Evolutionary conservation across 2,329 filamentous ascomycete genomes (phyloP), one percentile per base, ranked within the genome.

Genomic region (Arthrobotrys pseudoclavata): DNA sequence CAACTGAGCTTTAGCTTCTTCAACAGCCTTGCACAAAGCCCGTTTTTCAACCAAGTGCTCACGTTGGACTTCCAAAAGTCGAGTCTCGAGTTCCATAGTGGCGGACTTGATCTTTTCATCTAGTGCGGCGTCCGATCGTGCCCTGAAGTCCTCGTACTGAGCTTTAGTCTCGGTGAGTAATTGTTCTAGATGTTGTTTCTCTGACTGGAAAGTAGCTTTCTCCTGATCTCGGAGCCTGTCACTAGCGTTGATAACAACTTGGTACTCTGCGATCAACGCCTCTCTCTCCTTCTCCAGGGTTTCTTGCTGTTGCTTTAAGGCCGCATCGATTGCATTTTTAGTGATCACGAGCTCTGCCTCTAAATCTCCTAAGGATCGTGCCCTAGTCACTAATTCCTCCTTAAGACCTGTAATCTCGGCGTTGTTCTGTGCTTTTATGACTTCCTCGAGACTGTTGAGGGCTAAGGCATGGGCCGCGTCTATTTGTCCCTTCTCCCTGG

Each of bases 221-320:
- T 76, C 72, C 42, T 76, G 64, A n/a, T 76, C 71, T 45, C 71
- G 52, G 5, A 76, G 64, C 12, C 64, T 50, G 13, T 76, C 60
- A 18, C 71, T 60, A 20, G 71, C 71, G 12, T 69, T 69, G 55
- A 76, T 76, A 26, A 69, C 71, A 7, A 69, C 71, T 47, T 76
- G 63, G 50, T 76, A 69, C 18, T 76, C 71, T 47, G 71, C 71
- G 20, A 69, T 76, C 22, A 76, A 50, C 18, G 55, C 26, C 26
- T 76, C 72, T 26, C 70, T 76, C 40, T 76, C 72, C 26, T 76
- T 76, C n/a, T 76, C 60, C 13, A 62, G 69, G 2, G 22, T 15
- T 9, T 18, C 22, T 31, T 45, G 66, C 2, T 60, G 72, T 67
- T 76, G 48, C 9, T 70, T 48, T 6, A 76, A 26, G 15, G 48